Base-by-base conservation (phyloP, 1,284 basidiomycete species). In the Tylopilus sp. region DNA sequence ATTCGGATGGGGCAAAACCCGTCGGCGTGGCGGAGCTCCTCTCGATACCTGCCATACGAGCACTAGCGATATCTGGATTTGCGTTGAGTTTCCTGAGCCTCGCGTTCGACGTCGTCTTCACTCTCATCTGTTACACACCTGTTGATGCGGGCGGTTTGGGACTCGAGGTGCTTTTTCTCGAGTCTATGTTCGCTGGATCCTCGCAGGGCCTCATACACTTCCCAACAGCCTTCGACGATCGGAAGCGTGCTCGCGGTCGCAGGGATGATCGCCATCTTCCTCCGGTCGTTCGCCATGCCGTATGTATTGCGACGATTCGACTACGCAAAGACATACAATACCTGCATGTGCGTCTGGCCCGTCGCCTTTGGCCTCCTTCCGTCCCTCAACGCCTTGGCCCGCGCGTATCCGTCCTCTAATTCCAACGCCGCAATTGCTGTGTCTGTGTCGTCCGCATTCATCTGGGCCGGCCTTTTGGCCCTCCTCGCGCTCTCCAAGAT, bases 301-400 rank as follows among this genome's bases (percentile, higher is more conserved):
- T 53, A 53, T 41, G 50, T 61, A 43, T n/a, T 58, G 30, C 53
- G 36, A 6, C 43, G 40, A 19, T 59, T 62, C n/a, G 58, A 59
- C 46, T 59, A 59, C 11, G 48, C 46, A 18, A 51, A 26, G 26
- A 53, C 53, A 11, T 59, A 59, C 44, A 60, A 52, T 3, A 19
- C 10, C 1, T 63, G 60, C 44, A 60, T 60, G 60, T 51, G 45
- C 34, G 29, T 51, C 44, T 59, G 57, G 60, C 60, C 58, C 1
- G 6, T 49, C 13, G 35, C 38, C 0, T 59, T 59, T 15, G 52
- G 48, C 8, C 35, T 52, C 25, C 43, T 59, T 18, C 58, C 58
- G 0, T 41, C 48, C 40, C 49, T 60, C 26, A 58, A 63, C 26
- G 2, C 51, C 25, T 6, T 59, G 16, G 49, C 52, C 4, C 55